These are phyloP conservation scores for Arachnomyces sp. DNA, from an alignment of 2,329 filamentous ascomycete genomes.

Conservation along the genomic window DNA sequence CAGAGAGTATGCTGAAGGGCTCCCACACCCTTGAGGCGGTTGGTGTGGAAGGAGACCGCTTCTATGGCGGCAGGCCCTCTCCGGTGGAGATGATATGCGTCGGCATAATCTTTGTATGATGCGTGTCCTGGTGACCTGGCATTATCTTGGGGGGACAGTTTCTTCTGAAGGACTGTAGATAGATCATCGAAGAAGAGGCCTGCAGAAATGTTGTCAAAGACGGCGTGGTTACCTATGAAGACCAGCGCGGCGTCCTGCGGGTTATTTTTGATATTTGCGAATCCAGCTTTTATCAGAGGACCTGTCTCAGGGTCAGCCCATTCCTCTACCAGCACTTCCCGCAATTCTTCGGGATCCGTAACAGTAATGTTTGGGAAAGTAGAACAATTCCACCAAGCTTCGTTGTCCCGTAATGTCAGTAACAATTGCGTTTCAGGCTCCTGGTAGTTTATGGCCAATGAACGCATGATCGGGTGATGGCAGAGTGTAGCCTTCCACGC, in stretches of 20 bases:
- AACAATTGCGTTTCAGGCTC: neutral
- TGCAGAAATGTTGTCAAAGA: neutral
- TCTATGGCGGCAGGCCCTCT: neutral
- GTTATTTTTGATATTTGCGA: neutral
- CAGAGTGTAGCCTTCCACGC: constrained; percentile 2
- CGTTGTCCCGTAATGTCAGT: neutral
- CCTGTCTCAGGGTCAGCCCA: neutral
- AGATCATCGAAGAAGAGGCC: neutral
- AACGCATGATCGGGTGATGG: constrained; percentile 1
- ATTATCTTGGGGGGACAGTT: too few species aligned
- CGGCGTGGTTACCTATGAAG: neutral
- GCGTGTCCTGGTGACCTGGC: neutral
- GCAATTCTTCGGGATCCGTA: neutral
- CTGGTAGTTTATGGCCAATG: neutral
- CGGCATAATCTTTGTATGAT: constrained; percentile 1
- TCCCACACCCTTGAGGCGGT: neutral
- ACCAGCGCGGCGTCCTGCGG: neutral
- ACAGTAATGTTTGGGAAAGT: neutral
- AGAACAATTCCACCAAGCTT: constrained; percentile 1
- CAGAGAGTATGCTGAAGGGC: neutral
- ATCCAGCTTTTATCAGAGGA: neutral
- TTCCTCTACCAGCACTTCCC: neutral
- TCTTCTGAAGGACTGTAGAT: too few species aligned
- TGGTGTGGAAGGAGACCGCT: neutral
- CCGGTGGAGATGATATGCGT: neutral